Conservation (phyloP, 139 green algal species). For the Pedinophyceae sp. region DNA sequence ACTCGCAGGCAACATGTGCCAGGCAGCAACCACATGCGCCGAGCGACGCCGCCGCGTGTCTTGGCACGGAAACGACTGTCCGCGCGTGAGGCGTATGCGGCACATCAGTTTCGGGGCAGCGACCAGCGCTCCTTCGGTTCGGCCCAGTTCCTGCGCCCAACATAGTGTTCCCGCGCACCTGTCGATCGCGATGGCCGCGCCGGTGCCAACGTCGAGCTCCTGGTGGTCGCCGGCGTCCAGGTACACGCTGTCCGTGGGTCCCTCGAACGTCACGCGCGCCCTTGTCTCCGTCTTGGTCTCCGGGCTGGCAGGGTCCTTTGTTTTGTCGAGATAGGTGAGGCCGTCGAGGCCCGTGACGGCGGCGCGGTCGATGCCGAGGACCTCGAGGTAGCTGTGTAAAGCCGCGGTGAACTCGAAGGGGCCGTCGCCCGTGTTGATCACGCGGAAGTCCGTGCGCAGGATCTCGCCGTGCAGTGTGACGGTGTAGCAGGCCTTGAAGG, state of each 20-base stretch:
- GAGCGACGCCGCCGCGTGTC: too few relatives aligned
- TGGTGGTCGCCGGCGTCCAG: constrained; percentile 49
- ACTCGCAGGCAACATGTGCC: too few relatives aligned
- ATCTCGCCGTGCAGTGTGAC: constrained; percentile 65
- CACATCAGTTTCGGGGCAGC: too few relatives aligned
- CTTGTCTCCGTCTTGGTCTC: constrained; percentile 35
- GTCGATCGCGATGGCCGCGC: constrained; percentile 29
- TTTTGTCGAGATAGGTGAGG: constrained; percentile 73
- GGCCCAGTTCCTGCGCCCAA: constrained; percentile 16
- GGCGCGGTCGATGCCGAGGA: constrained; percentile 45
- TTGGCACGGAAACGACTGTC: too few relatives aligned
- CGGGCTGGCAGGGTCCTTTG: constrained; percentile 57
- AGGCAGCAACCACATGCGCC: too few relatives aligned
- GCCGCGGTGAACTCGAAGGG: constrained; percentile 84
- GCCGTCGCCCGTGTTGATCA: constrained; percentile 71
- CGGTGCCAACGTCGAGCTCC: constrained; percentile 41
- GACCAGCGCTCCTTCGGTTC: constrained; percentile 24
- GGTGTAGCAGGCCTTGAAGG: constrained; percentile 62
- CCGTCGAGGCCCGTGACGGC: constrained; percentile 43
- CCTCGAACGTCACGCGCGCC: constrained; percentile 39
- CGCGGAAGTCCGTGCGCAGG: constrained; percentile 54
- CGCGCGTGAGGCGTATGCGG: too few relatives aligned
- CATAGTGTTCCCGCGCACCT: too few relatives aligned
- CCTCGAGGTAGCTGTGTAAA: constrained; percentile 92
- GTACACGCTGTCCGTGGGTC: constrained; percentile 69